Base-by-base conservation (phyloP, 345 rosid genomes). In the Syzygium aqueum region DNA sequence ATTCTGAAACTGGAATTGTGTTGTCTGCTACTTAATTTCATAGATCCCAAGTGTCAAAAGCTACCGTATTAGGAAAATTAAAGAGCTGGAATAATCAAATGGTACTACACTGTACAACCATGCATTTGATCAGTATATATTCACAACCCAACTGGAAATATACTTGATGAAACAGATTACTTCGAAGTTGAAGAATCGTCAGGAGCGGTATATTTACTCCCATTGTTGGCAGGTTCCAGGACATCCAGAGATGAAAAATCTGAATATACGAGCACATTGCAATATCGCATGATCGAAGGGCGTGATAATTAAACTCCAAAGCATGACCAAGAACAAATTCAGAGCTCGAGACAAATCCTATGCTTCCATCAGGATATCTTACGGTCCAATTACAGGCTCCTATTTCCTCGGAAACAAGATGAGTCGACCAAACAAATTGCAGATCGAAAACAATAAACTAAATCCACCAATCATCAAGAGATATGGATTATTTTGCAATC, bases 331-430 rank as follows among this genome's bases (percentile, higher is more conserved):
- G 92, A 85, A 84, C 91, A 88, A 92, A 93, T 82, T 91, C 88
- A 63, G 97, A 97, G 88, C 91, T 89, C 77, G 93, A 92, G 88
- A 96, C 52, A 90, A 87, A 94, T 88, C 94, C 92, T 86, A 94
- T 83, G 86, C 92, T 93, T 88, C 90, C 89, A 53, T 91, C 87
- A 51, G 96, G 96, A 86, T 95, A 89, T 77, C 85, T 91, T 50
- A 97, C 91, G 43, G 87, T 90, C 99, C 99, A 97, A 89, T 95
- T 94, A 90, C 95, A 96, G 22, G 95, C 92, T 28, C 98, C 99
- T 84, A 97, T 92, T 89, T 96, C 98, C 87, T 3, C 40, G 14
- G 14, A 57, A 57, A 25, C 65, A 57, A 25, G 28, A 57, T 5
- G 1, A 57, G 65, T 25, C 14, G 7, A 57, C 28, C 28, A 2